Conservation (phyloP, 345 rosid species). For the Noccaea caerulescens region DNA sequence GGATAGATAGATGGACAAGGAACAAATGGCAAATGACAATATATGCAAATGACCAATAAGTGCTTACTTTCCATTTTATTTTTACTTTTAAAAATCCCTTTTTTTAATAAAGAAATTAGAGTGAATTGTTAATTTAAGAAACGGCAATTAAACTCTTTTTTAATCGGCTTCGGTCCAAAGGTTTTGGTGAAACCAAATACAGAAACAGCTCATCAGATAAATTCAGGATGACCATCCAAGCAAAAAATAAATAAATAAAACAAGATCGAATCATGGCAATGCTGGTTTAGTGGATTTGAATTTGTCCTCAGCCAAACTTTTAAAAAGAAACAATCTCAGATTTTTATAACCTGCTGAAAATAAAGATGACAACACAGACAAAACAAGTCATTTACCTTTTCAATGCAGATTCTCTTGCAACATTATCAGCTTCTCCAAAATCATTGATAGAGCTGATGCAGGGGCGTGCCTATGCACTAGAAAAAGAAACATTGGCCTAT, state of each 20-base stretch:
- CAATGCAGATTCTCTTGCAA: not conserved
- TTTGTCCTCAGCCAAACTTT: no score
- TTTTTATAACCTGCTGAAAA: no score
- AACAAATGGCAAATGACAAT: conserved; percentile 22
- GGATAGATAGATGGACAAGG: conserved; percentile 6
- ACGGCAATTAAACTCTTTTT: not conserved
- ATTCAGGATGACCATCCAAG: no score
- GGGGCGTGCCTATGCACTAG: no score
- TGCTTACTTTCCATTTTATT: conserved; percentile 23
- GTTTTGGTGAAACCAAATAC: not conserved
- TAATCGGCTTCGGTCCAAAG: conserved; percentile 6
- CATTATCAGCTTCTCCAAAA: no score
- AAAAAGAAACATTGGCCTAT: no score
- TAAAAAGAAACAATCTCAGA: no score
- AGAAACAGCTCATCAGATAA: no score
- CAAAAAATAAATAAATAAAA: no score
- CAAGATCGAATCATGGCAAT: no score
- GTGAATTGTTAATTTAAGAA: conserved; percentile 13
- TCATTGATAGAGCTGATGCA: not conserved
- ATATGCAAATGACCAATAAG: conserved; percentile 30
- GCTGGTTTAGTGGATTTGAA: no score
- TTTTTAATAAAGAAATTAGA: not conserved
- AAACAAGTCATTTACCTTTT: not conserved
- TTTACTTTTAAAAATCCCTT: not conserved
- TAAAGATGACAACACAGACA: no score